These are phyloP conservation scores for Talaromyces marneffei DNA, from an alignment of 2,329 filamentous ascomycete species.

Conservation along the genomic window DNA sequence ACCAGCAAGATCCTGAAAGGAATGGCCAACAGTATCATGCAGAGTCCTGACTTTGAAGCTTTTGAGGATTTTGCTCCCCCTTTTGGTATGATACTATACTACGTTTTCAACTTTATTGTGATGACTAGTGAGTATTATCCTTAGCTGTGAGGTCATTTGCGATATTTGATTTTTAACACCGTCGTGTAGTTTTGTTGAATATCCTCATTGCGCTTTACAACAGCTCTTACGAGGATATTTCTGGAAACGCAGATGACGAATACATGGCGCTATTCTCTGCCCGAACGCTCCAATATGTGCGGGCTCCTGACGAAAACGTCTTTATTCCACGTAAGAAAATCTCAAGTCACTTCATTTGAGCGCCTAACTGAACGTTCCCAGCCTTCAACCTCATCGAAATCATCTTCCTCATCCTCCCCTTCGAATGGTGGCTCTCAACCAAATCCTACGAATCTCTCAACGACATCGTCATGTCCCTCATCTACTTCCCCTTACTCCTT, in stretches of 20 bases:
- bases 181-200: constrained; percentile 67
- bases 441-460: constrained; percentile 72
- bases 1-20: constrained; percentile 45
- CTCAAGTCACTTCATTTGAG: neutral
- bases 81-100: constrained; percentile 92
- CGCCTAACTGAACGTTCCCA: constrained; percentile 17
- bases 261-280: constrained; percentile 89
- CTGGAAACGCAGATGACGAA: constrained; percentile 86
- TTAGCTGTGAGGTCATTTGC: no score
- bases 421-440: constrained; percentile 93
- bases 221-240: constrained; percentile 91
- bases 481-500: constrained; percentile 80
- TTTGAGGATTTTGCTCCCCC: constrained; percentile 90
- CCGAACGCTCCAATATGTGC: constrained; percentile 94
- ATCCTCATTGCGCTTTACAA: constrained; percentile 97
- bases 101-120: constrained; percentile 94
- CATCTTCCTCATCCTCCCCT: constrained; percentile 66
- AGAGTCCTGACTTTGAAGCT: constrained; percentile 79
- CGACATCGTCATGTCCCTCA: constrained; percentile 75
- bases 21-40: constrained; percentile 83
- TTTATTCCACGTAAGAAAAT: constrained; percentile 69
- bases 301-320: constrained; percentile 95
- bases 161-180: constrained; percentile 8
- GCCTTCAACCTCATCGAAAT: constrained; percentile 90
- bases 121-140: constrained; percentile 63